phyloP scores from a whole-genome alignment of 805 yeast genomes.

The Barnettozyma pratensis region DNA sequence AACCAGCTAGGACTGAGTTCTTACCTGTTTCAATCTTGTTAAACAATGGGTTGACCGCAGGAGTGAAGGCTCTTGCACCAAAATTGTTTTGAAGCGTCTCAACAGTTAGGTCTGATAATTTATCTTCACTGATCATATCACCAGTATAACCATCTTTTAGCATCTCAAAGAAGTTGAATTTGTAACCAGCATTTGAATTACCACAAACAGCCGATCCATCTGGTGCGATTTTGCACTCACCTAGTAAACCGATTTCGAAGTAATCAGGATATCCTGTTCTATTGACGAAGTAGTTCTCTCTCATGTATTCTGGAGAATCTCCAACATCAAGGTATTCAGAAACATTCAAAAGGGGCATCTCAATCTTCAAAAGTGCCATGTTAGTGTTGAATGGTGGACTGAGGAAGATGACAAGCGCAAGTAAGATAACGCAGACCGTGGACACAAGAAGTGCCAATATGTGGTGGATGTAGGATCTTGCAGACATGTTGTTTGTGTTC shows the following conservation, averaged over 20 bases:
- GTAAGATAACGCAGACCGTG: background rate
- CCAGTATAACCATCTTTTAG: background rate
- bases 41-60: background rate
- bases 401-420: background rate
- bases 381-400: background rate
- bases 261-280: conserved; percentile 4
- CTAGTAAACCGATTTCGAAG: background rate
- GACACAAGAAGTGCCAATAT: background rate
- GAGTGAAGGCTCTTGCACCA: background rate
- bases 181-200: background rate
- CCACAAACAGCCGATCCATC: background rate
- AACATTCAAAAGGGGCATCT: background rate
- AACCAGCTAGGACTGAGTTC: background rate
- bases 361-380: background rate
- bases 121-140: conserved; percentile 1
- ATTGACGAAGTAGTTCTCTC: background rate
- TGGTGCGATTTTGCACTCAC: background rate
- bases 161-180: conserved; percentile 4
- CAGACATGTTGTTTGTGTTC: background rate
- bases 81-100: background rate
- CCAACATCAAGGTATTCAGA: background rate
- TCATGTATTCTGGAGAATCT: background rate
- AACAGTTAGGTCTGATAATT: background rate
- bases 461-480: background rate
- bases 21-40: background rate